Conservation (phyloP, 306 rosid species). For the apple (Malus domestica) region DNA sequence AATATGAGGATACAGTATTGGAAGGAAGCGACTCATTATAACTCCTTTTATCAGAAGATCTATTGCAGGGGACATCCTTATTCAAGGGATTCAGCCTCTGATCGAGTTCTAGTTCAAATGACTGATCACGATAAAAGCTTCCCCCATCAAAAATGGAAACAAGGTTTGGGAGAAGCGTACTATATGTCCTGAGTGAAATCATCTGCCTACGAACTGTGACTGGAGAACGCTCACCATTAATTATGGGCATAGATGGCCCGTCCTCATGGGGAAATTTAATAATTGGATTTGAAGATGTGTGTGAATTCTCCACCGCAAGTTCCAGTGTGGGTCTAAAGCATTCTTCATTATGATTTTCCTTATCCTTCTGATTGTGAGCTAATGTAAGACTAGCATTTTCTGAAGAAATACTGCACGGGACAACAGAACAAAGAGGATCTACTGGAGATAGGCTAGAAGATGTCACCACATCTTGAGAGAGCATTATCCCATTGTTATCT, state of each 20-base stretch:
- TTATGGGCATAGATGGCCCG: slow-evolving; percentile 16
- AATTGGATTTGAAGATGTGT: slow-evolving; percentile 20
- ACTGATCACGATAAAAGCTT: slow-evolving; percentile 14
- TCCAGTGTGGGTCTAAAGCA: slow-evolving; percentile 23
- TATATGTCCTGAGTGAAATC: slow-evolving; percentile 49
- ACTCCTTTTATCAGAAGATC: slow-evolving; percentile 29
- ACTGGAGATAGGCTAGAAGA: slow-evolving; percentile 52
- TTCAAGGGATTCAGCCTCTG: slow-evolving; percentile 25
- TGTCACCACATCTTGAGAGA: slow-evolving; percentile 58
- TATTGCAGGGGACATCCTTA: slow-evolving; percentile 20
- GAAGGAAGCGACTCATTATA: slow-evolving; percentile 16
- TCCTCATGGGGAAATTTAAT: slow-evolving; percentile 14
- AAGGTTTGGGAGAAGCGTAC: slow-evolving; percentile 34
- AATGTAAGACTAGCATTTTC: slow-evolving; percentile 25
- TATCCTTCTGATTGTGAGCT: slow-evolving; percentile 22
- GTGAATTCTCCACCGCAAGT: slow-evolving; percentile 31
- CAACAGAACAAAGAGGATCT: slow-evolving; percentile 88
- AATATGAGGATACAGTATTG: slow-evolving; percentile 8
- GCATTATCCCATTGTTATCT: slow-evolving; percentile 26
- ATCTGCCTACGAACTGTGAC: slow-evolving; percentile 23
- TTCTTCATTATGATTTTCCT: slow-evolving; percentile 23
- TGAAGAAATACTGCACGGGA: slow-evolving; percentile 72
- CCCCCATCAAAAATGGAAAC: slow-evolving; percentile 10
- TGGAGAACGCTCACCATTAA: slow-evolving; percentile 27
- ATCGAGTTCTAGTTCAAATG: slow-evolving; percentile 24